phyloP scores from a whole-genome alignment of 2,329 filamentous ascomycete genomes.

The Grosmannia penicillata region DNA sequence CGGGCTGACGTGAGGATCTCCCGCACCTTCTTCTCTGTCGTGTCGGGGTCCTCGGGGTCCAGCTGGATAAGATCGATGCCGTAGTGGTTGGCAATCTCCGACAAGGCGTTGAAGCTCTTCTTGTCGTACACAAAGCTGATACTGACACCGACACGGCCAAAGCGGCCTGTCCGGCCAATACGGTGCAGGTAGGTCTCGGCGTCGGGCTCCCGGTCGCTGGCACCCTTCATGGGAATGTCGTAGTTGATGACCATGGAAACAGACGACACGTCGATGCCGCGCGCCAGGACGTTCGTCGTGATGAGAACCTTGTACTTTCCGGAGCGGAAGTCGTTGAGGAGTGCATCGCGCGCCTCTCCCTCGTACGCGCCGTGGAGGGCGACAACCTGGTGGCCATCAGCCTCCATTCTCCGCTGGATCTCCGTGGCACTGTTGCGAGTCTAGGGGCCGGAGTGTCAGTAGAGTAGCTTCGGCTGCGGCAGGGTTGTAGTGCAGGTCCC shows the following conservation, averaged over 20 bases:
- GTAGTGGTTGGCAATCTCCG: slow-evolving; percentile 68
- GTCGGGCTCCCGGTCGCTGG: slow-evolving; percentile 70
- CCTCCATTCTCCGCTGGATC: slow-evolving; percentile 74
- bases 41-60: slow-evolving; percentile 79
- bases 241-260: slow-evolving; percentile 99
- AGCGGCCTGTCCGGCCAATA: slow-evolving; percentile 91
- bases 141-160: slow-evolving; percentile 89
- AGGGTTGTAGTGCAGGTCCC: no score
- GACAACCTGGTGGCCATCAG: slow-evolving; percentile 82
- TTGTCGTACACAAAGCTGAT: slow-evolving; percentile 89
- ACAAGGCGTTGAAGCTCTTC: slow-evolving; percentile 64
- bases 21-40: slow-evolving; percentile 71
- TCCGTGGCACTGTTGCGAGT: slow-evolving; percentile 72
- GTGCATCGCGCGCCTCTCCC: slow-evolving; percentile 63
- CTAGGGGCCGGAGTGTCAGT: slow-evolving; percentile 23
- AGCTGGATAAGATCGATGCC: slow-evolving; percentile 68
- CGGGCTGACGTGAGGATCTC: slow-evolving; percentile 60
- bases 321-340: slow-evolving; percentile 75
- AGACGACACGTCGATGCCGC: slow-evolving; percentile 80
- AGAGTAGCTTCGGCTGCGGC: no score
- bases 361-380: slow-evolving; percentile 83
- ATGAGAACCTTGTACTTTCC: slow-evolving; percentile 92
- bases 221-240: slow-evolving; percentile 62
- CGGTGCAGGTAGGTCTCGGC: slow-evolving; percentile 94
- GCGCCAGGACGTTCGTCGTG: slow-evolving; percentile 89